phyloP scores from a whole-genome alignment of 2,329 filamentous ascomycete species.

The Botrytis hyacinthi region DNA sequence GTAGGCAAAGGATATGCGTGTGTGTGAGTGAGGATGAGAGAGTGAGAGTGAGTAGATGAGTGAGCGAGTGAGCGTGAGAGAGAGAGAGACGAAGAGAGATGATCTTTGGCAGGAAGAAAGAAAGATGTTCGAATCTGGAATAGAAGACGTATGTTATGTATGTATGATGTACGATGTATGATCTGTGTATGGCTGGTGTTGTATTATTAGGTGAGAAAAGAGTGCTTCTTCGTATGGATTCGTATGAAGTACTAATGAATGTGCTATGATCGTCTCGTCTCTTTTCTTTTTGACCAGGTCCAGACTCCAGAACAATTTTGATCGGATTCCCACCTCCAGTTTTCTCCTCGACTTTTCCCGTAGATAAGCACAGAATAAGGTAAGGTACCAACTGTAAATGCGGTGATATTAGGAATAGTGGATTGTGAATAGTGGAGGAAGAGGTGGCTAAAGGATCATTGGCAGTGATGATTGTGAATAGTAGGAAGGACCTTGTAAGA shows the following conservation, averaged over 20 bases:
- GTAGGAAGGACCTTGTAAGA: not conserved
- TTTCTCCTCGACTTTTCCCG: conserved; percentile 1
- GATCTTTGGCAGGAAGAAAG: not conserved
- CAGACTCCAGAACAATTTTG: conserved; percentile 1
- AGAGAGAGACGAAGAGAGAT: not conserved
- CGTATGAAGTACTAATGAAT: not conserved
- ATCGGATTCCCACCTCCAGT: conserved; percentile 1
- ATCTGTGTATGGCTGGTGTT: not conserved
- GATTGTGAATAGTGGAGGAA: not conserved
- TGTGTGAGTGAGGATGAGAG: not conserved
- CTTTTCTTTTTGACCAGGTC: conserved; percentile 6
- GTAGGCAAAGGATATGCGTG: not conserved
- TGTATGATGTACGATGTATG: not conserved
- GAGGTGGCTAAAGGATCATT: not conserved
- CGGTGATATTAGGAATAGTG: conserved; percentile 3
- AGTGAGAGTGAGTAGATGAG: not conserved
- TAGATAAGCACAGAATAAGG: conserved; percentile 6
- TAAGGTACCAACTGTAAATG: conserved; percentile 16
- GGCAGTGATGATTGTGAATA: not conserved
- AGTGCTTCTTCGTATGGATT: not conserved
- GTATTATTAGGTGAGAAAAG: not conserved
- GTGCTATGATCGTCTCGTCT: not conserved
- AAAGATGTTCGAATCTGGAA: not conserved
- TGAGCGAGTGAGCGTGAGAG: not conserved
- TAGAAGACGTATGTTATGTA: not conserved